phyloP scores from a whole-genome alignment of 2,329 filamentous ascomycete species.

The Aspergillus pseudonomiae region DNA sequence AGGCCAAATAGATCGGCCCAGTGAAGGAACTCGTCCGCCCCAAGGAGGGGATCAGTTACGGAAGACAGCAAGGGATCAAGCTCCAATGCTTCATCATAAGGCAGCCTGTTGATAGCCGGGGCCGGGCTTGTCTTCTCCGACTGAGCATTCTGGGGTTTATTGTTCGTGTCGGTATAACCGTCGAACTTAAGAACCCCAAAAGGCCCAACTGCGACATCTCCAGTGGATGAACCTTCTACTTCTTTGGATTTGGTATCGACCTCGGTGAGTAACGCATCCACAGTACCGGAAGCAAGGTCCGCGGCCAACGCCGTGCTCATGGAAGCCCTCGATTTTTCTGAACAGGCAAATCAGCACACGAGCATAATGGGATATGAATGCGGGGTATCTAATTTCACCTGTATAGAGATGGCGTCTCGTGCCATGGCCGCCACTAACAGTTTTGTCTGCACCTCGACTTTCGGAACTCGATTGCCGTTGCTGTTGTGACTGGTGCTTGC shows the following conservation, averaged over 20 bases:
- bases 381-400: constrained; percentile 22
- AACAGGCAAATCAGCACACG: background rate
- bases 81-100: background rate
- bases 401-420: constrained; percentile 36
- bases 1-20: constrained; percentile 39
- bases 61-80: constrained; percentile 9
- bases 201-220: constrained; percentile 33
- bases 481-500: constrained; percentile 14
- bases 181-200: constrained; percentile 34
- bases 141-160: background rate
- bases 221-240: constrained; percentile 13
- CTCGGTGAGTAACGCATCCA: constrained; percentile 37
- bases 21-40: constrained; percentile 35
- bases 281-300: constrained; percentile 32
- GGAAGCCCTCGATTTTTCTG: constrained; percentile 32
- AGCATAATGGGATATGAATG: background rate
- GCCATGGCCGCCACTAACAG: constrained; percentile 19
- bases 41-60: constrained; percentile 24
- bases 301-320: constrained; percentile 35
- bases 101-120: background rate
- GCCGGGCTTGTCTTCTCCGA: background rate
- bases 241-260: constrained; percentile 34
- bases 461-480: background rate
- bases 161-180: background rate
- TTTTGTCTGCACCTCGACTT: background rate